Percentiles rank a stretch among this genome's conserved stretches.
phyloP scores from a whole-genome alignment of 2,329 filamentous ascomycete species.

The Calonectria honghensis region DNA sequence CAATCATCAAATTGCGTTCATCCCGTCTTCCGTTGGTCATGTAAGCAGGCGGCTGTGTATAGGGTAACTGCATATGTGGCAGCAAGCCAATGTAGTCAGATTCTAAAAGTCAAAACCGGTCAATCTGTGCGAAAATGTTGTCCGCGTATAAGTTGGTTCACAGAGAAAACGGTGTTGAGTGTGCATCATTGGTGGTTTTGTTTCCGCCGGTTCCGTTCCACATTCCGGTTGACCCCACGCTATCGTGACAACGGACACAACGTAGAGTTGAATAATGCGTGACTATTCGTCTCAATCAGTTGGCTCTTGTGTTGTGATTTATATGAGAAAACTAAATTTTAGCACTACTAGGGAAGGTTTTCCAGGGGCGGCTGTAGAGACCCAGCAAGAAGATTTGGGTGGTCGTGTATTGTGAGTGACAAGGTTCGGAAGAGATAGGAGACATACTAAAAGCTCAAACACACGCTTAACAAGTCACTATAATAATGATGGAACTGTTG shows the following conservation, averaged over 20 bases:
- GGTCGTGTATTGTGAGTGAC: not conserved
- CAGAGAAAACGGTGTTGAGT: not conserved
- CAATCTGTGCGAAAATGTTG: not conserved
- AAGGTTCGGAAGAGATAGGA: no score
- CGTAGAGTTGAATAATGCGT: not conserved
- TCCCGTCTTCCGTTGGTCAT: not conserved
- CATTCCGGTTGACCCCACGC: not conserved
- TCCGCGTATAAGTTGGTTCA: not conserved
- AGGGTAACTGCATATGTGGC: not conserved
- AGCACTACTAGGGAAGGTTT: not conserved
- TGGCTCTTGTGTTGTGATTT: not conserved
- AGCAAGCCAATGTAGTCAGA: not conserved
- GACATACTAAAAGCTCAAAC: not conserved
- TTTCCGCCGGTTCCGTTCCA: not conserved
- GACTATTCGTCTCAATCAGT: not conserved
- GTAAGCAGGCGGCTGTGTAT: not conserved
- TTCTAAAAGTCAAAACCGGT: not conserved
- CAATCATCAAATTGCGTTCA: not conserved
- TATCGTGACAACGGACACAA: not conserved
- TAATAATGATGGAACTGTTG: not conserved
- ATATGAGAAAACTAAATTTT: not conserved
- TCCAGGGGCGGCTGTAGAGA: not conserved
- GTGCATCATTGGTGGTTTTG: not conserved
- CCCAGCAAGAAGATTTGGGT: not conserved
- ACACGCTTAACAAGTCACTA: not conserved